Percentiles rank a stretch among this genome's conserved stretches.
phyloP scores from a whole-genome alignment of 352 stramenopile genomes.

The Ochromonadaceae sp. region DNA sequence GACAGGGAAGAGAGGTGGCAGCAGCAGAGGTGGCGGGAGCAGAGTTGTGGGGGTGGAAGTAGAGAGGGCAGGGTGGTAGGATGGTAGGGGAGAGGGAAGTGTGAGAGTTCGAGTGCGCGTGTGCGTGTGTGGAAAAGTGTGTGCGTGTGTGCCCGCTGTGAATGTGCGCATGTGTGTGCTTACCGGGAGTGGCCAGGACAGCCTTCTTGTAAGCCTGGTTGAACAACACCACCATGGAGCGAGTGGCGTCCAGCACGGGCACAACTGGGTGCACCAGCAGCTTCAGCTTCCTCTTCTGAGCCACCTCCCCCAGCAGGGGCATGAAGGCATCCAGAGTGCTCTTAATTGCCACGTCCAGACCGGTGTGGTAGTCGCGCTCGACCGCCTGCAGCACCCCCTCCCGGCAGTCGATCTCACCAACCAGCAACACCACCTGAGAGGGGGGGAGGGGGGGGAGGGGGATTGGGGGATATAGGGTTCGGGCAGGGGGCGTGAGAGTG shows the following conservation, averaged over 20 bases:
- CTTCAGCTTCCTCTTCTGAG: slow-evolving; percentile 45
- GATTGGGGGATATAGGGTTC: too few species aligned
- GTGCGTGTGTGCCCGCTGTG: neutral
- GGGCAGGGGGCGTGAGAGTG: too few species aligned
- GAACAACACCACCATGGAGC: slow-evolving; percentile 55
- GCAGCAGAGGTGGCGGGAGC: too few species aligned
- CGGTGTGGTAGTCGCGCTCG: slow-evolving; percentile 62
- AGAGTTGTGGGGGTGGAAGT: slow-evolving; percentile 19
- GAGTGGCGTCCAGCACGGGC: slow-evolving; percentile 65
- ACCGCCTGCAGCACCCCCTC: slow-evolving; percentile 71
- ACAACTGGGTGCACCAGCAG: slow-evolving; percentile 58
- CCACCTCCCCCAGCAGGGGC: slow-evolving; percentile 37
- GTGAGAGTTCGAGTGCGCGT: slow-evolving; percentile 28
- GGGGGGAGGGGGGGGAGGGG: too few species aligned
- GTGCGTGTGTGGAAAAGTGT: slow-evolving; percentile 17
- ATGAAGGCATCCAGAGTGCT: slow-evolving; percentile 61
- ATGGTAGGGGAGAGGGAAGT: neutral
- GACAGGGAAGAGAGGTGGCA: too few species aligned
- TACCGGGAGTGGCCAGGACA: slow-evolving; percentile 23
- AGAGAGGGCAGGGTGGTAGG: neutral
- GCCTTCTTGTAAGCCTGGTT: slow-evolving; percentile 46
- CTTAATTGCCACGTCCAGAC: slow-evolving; percentile 53
- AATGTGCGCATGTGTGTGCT: slow-evolving; percentile 29
- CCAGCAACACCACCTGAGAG: slow-evolving; percentile 71
- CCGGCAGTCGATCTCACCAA: slow-evolving; percentile 87